Base-by-base conservation (phyloP, 345 rosid genomes). In the Pistacia vera region DNA sequence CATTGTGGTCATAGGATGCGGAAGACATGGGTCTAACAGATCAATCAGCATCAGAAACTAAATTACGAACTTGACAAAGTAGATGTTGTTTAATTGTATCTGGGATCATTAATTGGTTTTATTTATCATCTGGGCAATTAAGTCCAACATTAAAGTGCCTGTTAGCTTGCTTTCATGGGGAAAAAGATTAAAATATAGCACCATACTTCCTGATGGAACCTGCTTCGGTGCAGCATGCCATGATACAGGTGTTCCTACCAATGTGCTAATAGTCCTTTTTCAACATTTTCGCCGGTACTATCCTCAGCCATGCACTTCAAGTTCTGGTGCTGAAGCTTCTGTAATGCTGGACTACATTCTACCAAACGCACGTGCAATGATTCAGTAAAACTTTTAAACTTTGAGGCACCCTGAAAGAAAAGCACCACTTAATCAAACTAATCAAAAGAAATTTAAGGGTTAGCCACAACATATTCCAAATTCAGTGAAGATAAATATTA, bases 171-270 rank as follows among this genome's bases (percentile, higher is more conserved):
- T 78, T 66, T 74, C 48, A 78, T 28, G 33, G 48, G 70, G 68
- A 74, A 62, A 60, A 36, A 83, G 48, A 63, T 64, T 16, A 79
- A 75, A 65, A 73, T 77, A 66, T 30, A 79, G 63, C 41, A 68
- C 30, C 91, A 63, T 90, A 96, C 98, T 72, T 92, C 97, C 95
- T 68, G 92, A 83, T 59, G 97, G 98, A 64, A 93, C 97, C 69
- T 90, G 88, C 81, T 93, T 94, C 84, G 90, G 78, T 57, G 93
- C 75, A 73, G 94, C 63, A 73, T 96, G 93, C 98, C 97, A 91
- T 3, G 88, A 86, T 12, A 96, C 91, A 7, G 97, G 97, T 52
- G 84, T 76, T 76, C 89, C 93, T 65, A 89, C 83, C 80, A 93
- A 41, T 61, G 83, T 69, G 73, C 97, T 96, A 7, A 86, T 58